Conservation (phyloP, 352 stramenopile species). For the Globisporangium acanthophoron region DNA sequence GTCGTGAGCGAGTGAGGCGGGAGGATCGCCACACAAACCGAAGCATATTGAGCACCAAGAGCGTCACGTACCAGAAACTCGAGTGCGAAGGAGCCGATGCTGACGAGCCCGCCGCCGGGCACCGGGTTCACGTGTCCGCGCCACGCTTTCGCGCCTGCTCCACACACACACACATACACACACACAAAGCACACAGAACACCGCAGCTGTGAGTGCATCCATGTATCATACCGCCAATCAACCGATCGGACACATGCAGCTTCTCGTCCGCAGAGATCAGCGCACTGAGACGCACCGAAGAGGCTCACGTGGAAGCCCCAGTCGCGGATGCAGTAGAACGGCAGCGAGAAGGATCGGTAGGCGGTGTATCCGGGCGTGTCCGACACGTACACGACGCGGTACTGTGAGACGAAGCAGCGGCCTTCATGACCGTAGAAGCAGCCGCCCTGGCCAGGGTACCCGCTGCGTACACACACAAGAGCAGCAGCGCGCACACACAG, state of each 20-base stretch:
- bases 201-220: too few relatives aligned
- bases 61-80: slow-evolving; percentile 43
- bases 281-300: slow-evolving; percentile 32
- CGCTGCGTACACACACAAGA: slow-evolving; percentile 21
- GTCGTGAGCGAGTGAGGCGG: too few relatives aligned
- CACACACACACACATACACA: background rate
- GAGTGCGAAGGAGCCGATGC: slow-evolving; percentile 53
- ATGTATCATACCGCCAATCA: background rate
- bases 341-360: slow-evolving; percentile 72
- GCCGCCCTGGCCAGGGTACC: slow-evolving; percentile 74
- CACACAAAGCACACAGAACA: background rate
- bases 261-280: background rate
- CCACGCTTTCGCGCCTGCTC: slow-evolving; percentile 53
- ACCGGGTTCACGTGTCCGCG: slow-evolving; percentile 64
- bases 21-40: too few relatives aligned
- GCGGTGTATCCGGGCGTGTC: slow-evolving; percentile 24
- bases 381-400: slow-evolving; percentile 67
- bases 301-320: slow-evolving; percentile 60
- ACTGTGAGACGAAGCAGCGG: slow-evolving; percentile 72
- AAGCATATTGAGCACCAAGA: background rate
- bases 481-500: background rate
- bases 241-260: background rate
- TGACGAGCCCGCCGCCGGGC: slow-evolving; percentile 58
- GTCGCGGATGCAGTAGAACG: slow-evolving; percentile 71
- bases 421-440: slow-evolving; percentile 75